Conservation (phyloP, 2,329 filamentous ascomycete genomes). For the Aspergillus spinulosporus region DNA sequence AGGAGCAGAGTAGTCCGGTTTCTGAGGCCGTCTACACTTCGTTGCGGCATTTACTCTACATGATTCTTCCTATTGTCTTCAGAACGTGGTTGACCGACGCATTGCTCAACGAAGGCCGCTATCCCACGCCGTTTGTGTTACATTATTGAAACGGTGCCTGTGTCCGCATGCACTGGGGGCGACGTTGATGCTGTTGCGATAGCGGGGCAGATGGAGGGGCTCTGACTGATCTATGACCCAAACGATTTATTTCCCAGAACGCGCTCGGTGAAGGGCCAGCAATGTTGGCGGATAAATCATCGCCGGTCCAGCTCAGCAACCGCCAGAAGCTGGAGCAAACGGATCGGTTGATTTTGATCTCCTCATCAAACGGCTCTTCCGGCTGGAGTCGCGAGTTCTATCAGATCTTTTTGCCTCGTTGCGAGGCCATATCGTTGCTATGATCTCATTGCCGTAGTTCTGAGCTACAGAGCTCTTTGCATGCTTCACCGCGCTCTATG, state of each 20-base stretch:
- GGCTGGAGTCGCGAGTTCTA: conserved; percentile 8
- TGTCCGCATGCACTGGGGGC: not conserved
- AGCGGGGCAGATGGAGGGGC: conserved; percentile 27
- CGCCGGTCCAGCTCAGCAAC: conserved; percentile 17
- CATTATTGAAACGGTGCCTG: not conserved
- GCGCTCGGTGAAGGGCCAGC: conserved; percentile 21
- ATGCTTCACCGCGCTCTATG: not conserved
- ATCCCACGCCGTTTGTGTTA: not conserved
- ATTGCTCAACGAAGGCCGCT: not conserved
- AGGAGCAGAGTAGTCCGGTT: conserved; percentile 42
- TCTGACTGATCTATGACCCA: conserved; percentile 11
- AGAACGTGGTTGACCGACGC: not conserved
- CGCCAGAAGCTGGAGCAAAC: not conserved
- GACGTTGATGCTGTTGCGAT: conserved; percentile 10
- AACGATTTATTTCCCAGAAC: conserved; percentile 15
- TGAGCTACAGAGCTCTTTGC: not conserved
- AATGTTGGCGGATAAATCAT: conserved; percentile 12
- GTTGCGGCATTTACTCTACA: conserved; percentile 8
- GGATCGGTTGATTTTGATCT: not conserved
- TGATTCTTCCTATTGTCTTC: not conserved
- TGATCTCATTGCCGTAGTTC: not conserved
- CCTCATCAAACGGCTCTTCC: conserved; percentile 1
- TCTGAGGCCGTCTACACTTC: not conserved
- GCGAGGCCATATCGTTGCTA: not conserved
- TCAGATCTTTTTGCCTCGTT: not conserved